Conservation (phyloP, 257 asterid genomes). For the Solanum bulbocastanum region DNA sequence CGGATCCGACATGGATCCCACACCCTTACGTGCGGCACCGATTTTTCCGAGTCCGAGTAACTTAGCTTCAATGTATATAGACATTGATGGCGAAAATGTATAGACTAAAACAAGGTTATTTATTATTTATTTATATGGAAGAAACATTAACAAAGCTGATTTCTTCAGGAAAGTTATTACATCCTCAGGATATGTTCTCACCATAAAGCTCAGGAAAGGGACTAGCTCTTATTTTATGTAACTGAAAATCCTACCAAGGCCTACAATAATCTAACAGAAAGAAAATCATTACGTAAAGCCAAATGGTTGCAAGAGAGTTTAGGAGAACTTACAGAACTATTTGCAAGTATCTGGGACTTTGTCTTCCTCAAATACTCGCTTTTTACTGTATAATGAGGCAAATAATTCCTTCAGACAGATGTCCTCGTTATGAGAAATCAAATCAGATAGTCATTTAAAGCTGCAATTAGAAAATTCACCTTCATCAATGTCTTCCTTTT, state of each 20-base stretch:
- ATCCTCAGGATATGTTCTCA: not conserved
- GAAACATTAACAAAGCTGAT: not conserved
- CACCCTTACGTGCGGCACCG: not conserved
- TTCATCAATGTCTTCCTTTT: slow-evolving; percentile 16
- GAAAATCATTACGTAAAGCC: not conserved
- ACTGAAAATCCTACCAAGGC: not conserved
- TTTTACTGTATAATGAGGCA: slow-evolving; percentile 12
- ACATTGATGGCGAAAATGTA: not conserved
- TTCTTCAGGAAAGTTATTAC: not conserved
- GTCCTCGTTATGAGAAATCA: not conserved
- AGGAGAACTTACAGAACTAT: slow-evolving; percentile 26
- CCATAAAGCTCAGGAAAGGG: not conserved
- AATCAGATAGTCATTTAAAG: not conserved
- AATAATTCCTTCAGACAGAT: not conserved
- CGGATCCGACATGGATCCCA: not conserved
- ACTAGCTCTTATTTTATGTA: not conserved
- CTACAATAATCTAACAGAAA: not conserved
- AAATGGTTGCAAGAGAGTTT: not conserved
- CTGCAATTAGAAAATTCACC: slow-evolving; percentile 5
- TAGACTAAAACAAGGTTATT: not conserved
- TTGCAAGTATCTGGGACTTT: slow-evolving; percentile 30
- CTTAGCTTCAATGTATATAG: not conserved
- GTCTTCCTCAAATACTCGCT: slow-evolving; percentile 16
- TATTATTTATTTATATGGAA: not conserved
- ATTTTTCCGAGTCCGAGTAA: not conserved